Evolutionary conservation across 2,329 filamentous ascomycete species (phyloP).

Genomic region (Diaporthe helianthi): DNA sequence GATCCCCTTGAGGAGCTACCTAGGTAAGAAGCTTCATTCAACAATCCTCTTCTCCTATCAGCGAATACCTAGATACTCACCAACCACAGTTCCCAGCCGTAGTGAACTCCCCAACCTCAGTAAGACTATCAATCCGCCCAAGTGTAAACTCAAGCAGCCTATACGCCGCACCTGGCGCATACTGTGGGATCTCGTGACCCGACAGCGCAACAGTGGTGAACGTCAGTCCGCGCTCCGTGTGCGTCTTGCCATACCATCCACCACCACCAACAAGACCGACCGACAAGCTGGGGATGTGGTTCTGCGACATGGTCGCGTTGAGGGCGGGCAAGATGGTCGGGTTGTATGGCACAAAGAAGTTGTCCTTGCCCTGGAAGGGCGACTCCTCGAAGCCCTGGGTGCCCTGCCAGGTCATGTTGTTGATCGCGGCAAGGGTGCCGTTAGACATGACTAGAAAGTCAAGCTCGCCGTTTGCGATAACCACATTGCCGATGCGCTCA

Average conservation of each 20-base stretch:
- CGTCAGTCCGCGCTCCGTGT: conserved; percentile 31
- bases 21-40: background rate
- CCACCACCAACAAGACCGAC: conserved; percentile 30
- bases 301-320: background rate
- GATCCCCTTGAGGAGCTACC: background rate
- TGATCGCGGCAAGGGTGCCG: conserved; percentile 68
- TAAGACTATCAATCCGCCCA: conserved; percentile 29
- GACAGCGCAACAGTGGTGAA: conserved; percentile 25
- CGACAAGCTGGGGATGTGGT: background rate
- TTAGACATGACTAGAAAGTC: conserved; percentile 68
- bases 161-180: conserved; percentile 29
- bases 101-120: conserved; percentile 28
- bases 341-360: conserved; percentile 33
- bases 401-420: conserved; percentile 77
- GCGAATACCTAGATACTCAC: background rate
- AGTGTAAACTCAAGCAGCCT: conserved; percentile 33
- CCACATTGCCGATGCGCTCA: conserved; percentile 30
- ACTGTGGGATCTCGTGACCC: conserved; percentile 33
- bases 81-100: background rate
- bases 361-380: conserved; percentile 43
- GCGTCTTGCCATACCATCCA: conserved; percentile 27
- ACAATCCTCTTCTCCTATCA: background rate
- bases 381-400: conserved; percentile 65
- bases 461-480: conserved; percentile 29
- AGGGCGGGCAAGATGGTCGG: conserved; percentile 21